Base-by-base conservation (phyloP, 2,329 filamentous ascomycete genomes). In the Ceratocystis harringtonii region DNA sequence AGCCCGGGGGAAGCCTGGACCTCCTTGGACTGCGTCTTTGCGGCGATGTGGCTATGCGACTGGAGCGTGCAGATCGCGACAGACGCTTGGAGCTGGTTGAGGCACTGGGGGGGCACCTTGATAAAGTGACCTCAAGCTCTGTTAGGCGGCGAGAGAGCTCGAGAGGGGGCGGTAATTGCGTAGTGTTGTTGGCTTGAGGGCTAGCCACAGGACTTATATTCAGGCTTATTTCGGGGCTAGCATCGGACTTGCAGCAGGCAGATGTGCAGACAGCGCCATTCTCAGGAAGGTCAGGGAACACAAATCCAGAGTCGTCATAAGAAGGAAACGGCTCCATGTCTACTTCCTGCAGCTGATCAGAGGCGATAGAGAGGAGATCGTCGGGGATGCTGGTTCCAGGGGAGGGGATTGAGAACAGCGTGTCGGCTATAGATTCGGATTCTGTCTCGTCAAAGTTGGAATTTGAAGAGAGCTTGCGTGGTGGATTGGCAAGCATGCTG, bases 261-360 rank as follows among this genome's bases (percentile, higher is more conserved):
- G 61, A 25, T 15, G 25, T 63, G 4, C 61, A 50, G 44, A 32
- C 28, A 15, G 17, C 12, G 7, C 44, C 17, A 41, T 50, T 63
- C 25, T 30, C 22, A 19, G 36, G 17, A 6, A 36, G 55, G 25
- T 66, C 65, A 10, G 52, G 19, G 41, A 66, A 63, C 48, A 63
- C 41, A 32, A 66, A 66, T 50, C 48, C 61, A 25, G 61, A 66
- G 52, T 66, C 65, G 28, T 66, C 65, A 55, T 66, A 66, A 15
- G 28, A 41, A 50, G 65, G 65, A 58, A 66, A 66, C 61, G 61
- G 65, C 25, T 66, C 65, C 55, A 62, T 45, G 61, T 62, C 41
- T n/a, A 43, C 17, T 44, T 62, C 61, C 41, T 43, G 61, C 3
- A 41, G n/a, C 25, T 28, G 22, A 19, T 62, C 61, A 45, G 8